These are phyloP conservation scores for Penicillium desertorum DNA, from an alignment of 495 filamentous ascomycete genomes.

Conservation along the genomic window DNA sequence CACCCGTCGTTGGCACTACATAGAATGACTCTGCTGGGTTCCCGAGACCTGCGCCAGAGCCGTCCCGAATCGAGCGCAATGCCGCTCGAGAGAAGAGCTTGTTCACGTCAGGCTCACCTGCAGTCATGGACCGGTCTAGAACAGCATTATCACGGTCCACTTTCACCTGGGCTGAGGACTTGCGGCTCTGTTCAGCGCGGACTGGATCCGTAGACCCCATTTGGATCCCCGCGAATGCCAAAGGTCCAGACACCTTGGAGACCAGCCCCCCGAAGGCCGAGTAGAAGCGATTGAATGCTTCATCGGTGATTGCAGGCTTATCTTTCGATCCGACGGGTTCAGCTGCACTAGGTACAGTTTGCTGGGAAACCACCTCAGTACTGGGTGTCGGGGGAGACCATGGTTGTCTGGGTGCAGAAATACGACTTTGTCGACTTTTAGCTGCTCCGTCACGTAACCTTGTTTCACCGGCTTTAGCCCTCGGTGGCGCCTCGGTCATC, in stretches of 20 bases:
- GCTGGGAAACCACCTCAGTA: conserved; percentile 39
- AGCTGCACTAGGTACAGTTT: conserved; percentile 32
- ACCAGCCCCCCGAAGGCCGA: conserved; percentile 81
- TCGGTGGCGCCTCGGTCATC: conserved; percentile 57
- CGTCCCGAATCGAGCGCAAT: conserved; percentile 64
- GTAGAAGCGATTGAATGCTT: conserved; percentile 86
- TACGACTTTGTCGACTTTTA: conserved; percentile 29
- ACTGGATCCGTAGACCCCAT: conserved; percentile 56
- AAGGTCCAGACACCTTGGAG: conserved; percentile 77
- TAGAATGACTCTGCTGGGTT: conserved; percentile 82
- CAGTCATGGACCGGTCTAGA: conserved; percentile 34
- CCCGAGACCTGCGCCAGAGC: conserved; percentile 39
- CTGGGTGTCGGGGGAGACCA: conserved; percentile 39
- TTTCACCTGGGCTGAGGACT: conserved; percentile 40
- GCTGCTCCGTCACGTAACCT: conserved; percentile 31
- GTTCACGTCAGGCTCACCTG: conserved; percentile 67
- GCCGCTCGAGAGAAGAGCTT: conserved; percentile 79
- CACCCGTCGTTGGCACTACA: conserved; percentile 86
- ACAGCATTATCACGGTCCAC: conserved; percentile 40
- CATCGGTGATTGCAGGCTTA: conserved; percentile 52
- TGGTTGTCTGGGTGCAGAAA: conserved; percentile 31
- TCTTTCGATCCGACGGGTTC: conserved; percentile 18
- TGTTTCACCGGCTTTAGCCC: conserved; percentile 41
- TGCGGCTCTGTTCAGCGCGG: conserved; percentile 42
- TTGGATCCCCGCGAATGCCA: conserved; percentile 90